Evolutionary conservation across 495 filamentous ascomycete species (phyloP), one percentile per base, ranked within the genome.

Genomic region (Achaetomiella virescens): DNA sequence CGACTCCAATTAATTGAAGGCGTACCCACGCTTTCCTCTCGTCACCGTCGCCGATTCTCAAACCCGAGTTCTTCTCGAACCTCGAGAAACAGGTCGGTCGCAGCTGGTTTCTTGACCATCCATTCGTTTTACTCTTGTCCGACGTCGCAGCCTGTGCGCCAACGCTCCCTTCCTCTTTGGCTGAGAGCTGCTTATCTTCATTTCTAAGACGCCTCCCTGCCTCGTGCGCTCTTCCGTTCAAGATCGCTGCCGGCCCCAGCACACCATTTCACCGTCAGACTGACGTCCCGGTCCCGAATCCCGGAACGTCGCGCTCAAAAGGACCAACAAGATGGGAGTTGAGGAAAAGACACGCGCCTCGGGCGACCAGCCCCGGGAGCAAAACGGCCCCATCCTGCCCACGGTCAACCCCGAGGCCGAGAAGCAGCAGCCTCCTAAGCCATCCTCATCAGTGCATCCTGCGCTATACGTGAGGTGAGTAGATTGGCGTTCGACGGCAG

Each of bases 391-490:
- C 48, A 75, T 87, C 46, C 75, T 95, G 58, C 91, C 91, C 37
- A 90, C 85, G 14, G 82, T 90, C 66, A 93, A 90, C 65, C 88
- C 61, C 70, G 78, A 75, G 36, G 75, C 75, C 24, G 83, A 91
- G 66, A 91, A 89, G 80, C 43, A 75, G n/a, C 70, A 74, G 64
- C 74, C 84, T 33, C 70, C 85, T 44, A 83, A 84, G 67, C 61
- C 80, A 4, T 9, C 27, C 9, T 31, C 27, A 6, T 68, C 79
- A 15, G 40, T 97, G 31, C 93, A 93, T 70, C 89, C 93, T 51
- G 85, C 88, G 3, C 71, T 96, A 66, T 98, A 97, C 70, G 90
- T 97, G 56, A 79, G 76, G 90, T 96, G 74, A 77, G 91, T 79
- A 54, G 6, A 35, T 6, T 20, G 15, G 29, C 14, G 24, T 6